Evolutionary conservation across 352 stramenopile genomes (phyloP).

Genomic region (Globisporangium sylvaticum): DNA sequence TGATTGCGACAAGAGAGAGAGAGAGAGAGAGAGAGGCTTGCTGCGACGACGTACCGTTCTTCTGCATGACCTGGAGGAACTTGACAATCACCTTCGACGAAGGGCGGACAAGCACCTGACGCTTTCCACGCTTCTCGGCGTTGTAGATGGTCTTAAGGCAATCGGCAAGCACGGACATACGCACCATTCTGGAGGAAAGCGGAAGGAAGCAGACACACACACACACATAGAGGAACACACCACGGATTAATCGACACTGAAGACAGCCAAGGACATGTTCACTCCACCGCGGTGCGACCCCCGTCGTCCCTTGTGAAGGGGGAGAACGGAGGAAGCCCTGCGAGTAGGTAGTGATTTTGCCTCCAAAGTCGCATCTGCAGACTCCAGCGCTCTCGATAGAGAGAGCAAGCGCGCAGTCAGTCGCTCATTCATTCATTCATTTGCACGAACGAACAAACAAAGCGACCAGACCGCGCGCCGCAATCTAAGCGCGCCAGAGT

Average conservation of each 20-base stretch:
- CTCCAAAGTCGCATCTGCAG: slow-evolving; percentile 60
- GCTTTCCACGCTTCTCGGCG: slow-evolving; percentile 99
- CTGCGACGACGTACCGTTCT: slow-evolving; percentile 88
- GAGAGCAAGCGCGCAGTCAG: slow-evolving; percentile 5
- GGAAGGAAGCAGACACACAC: neutral
- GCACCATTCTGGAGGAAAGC: slow-evolving; percentile 91
- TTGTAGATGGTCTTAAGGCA: slow-evolving; percentile 99
- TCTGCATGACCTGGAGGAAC: slow-evolving; percentile 99
- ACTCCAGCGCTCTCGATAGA: slow-evolving; percentile 5
- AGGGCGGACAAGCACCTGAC: slow-evolving; percentile 98
- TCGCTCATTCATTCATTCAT: neutral
- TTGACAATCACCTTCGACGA: slow-evolving; percentile 99
- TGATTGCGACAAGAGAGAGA: neutral
- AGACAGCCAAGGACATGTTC: slow-evolving; percentile 57
- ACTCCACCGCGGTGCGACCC: slow-evolving; percentile 21
- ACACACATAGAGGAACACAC: slow-evolving; percentile 20
- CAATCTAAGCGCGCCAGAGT: neutral
- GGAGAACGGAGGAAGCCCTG: slow-evolving; percentile 11
- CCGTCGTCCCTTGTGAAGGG: slow-evolving; percentile 8
- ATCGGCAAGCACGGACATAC: slow-evolving; percentile 99
- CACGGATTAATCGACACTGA: slow-evolving; percentile 42
- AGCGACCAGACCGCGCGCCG: neutral
- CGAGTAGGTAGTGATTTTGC: slow-evolving; percentile 36
- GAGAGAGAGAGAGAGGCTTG: neutral
- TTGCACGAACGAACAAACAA: slow-evolving; percentile 2